Evolutionary conservation across 345 rosid species (phyloP), one percentile per base, ranked within the genome.

Genomic region (Triadica sebifera): DNA sequence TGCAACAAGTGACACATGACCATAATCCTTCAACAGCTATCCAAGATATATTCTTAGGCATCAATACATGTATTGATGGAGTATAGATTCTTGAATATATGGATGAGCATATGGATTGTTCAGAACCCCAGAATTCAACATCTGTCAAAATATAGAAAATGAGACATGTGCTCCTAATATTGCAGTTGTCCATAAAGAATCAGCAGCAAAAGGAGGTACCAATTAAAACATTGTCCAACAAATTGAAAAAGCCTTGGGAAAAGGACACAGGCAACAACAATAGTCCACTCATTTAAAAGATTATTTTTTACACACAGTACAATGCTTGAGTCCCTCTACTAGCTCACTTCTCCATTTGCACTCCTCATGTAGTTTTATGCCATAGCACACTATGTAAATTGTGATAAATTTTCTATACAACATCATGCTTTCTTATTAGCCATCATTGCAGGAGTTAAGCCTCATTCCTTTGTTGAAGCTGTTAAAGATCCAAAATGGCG

Each of bases 321-420:
- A 29, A 1, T 13, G 8, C 0, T 13, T 50, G 43, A 51, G 59
- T 24, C 72, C 46, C 20, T 50, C 34, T 11, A 15, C 46, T 13
- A 51, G 60, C 38, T 29, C 72, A 50, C 17, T 66, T 29, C 1
- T 1, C 8, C 29, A n/a, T 0, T 1, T 15, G 4, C 29, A 3
- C 13, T 39, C 50, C 66, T 41, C 62, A n/a, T 39, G 74, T 71
- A 41, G 20, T 58, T 37, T 3, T 46, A 39, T 59, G 46, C 75
- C 16, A 4, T 59, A 50, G 45, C 61, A 10, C 43, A 69, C 13
- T 69, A 24, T 69, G 55, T 71, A 34, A 71, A 41, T 19, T 71
- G 65, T 20, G 52, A 57, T 58, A 17, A 57, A 6, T 57, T 57
- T 57, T 57, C 62, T 57, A 9, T 24, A 15, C 24, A 22, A 57